Conservation (phyloP, 805 yeast species). For the Yamadazyma tumulicola region DNA sequence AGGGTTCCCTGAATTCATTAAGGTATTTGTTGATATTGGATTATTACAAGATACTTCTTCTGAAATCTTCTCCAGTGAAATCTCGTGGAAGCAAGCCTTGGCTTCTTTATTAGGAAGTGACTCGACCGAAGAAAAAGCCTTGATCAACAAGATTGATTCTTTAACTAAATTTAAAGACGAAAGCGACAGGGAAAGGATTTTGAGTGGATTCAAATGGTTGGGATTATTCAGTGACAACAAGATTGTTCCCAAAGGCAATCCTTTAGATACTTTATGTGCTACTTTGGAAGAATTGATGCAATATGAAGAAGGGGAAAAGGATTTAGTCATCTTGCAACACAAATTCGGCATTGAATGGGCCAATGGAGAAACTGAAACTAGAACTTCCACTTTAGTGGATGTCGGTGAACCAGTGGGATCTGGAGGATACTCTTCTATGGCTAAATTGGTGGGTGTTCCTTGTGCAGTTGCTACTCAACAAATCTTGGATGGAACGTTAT, state of each 20-base stretch:
- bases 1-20: conserved; percentile 98
- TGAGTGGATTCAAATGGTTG: conserved; percentile 89
- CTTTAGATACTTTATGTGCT: conserved; percentile 95
- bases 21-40: conserved; percentile 91
- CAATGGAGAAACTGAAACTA: conserved; percentile 83
- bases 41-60: conserved; percentile 76
- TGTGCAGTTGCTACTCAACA: conserved; percentile 92
- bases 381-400: conserved; percentile 94
- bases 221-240: conserved; percentile 78
- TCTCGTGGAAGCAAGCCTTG: conserved; percentile 88
- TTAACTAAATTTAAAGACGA: conserved; percentile 78
- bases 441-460: conserved; percentile 96
- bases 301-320: conserved; percentile 93
- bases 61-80: conserved; percentile 51
- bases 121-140: conserved; percentile 67
- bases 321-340: conserved; percentile 92
- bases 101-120: conserved; percentile 70
- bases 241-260: conserved; percentile 87
- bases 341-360: conserved; percentile 97
- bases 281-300: conserved; percentile 94
- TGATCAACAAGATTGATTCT: conserved; percentile 69
- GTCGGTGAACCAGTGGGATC: conserved; percentile 65
- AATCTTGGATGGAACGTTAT: conserved; percentile 75
- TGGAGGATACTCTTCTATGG: conserved; percentile 91
- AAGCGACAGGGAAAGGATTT: conserved; percentile 80